Evolutionary conservation across 2,329 filamentous ascomycete species (phyloP).

Genomic region (Pestalotiopsis fici): DNA sequence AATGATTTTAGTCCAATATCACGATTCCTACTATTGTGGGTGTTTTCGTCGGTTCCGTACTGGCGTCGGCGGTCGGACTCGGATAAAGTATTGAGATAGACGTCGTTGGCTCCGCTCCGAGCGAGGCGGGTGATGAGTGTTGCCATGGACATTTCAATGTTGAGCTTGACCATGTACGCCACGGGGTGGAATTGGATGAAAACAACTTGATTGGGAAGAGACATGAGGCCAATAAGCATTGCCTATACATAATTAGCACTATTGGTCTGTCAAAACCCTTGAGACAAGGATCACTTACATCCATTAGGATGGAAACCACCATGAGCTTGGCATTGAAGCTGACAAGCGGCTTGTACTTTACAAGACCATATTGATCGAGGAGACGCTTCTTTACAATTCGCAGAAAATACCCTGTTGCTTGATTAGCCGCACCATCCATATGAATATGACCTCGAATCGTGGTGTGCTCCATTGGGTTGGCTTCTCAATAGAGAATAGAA

Average conservation of each 20-base stretch:
- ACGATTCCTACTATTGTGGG: background rate
- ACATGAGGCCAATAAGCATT: conserved; percentile 44
- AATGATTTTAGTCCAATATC: conserved; percentile 15
- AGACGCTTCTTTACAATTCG: conserved; percentile 45
- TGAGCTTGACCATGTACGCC: conserved; percentile 46
- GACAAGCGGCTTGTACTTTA: conserved; percentile 51
- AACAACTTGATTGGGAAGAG: conserved; percentile 44
- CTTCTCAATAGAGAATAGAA: background rate
- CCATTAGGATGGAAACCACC: conserved; percentile 49
- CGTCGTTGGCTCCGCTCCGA: background rate
- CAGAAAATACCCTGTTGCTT: conserved; percentile 45
- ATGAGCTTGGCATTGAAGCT: conserved; percentile 52
- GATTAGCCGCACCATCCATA: too few relatives aligned
- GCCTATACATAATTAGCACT: conserved; percentile 15
- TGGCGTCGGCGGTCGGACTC: conserved; percentile 4
- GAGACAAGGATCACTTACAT: conserved; percentile 32
- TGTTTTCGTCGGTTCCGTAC: conserved; percentile 1
- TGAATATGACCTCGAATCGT: too few relatives aligned
- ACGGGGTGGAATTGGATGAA: conserved; percentile 47
- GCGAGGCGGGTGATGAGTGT: conserved; percentile 39
- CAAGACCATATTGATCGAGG: conserved; percentile 44
- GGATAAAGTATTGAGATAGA: conserved; percentile 5
- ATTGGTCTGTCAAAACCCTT: background rate
- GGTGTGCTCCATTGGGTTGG: background rate
- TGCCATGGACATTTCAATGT: conserved; percentile 55